Evolutionary conservation across 345 rosid species (phyloP), one percentile per base, ranked within the genome.

Genomic region (Raphanus sativus): DNA sequence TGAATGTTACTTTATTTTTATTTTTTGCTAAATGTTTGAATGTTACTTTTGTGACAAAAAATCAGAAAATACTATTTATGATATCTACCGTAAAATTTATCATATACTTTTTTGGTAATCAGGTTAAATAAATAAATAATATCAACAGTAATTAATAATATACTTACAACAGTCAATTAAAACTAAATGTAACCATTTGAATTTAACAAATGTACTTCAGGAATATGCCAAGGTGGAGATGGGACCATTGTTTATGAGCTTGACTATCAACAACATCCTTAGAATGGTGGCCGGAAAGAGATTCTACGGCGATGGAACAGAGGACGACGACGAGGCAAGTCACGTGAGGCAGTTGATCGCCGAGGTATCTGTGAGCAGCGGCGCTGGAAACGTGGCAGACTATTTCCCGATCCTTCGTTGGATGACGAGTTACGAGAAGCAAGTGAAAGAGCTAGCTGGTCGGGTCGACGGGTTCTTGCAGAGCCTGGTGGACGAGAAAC

Each of bases 261-360:
- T 87, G 65, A 81, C 80, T 0, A 80, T 85, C 21, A 86, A 84
- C 60, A 75, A 71, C 45, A 58, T 87, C 61, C 30, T 84, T 73
- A 81, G 85, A 62, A 85, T 86, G 86, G 50, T 84, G 8, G 81
- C 83, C 1, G 84, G 89, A 60, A 87, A 83, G 59, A n/a, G 83
- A 73, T 89, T 80, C 56, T 85, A 78, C 48, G 88, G 91, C 8
- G 87, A 81, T 2, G 87, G 80, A 13, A 83, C 69, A 42, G 65
- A 60, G 8, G 64, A 75, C 5, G 65, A 62, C 1, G 76, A 76
- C 21, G 88, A 85, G 65, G 84, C 89, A 3, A 79, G 30, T 65
- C 52, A 73, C 6, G 87, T 86, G 61, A 81, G 77, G 40, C 72
- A 73, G 67, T 48, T 91, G 4, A 82, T 84, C 0, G 56, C 60